Evolutionary conservation across 1,139 yeast genomes (phyloP), one percentile per base, ranked within the genome.

Genomic region (Kurtzmaniella natalensis): DNA sequence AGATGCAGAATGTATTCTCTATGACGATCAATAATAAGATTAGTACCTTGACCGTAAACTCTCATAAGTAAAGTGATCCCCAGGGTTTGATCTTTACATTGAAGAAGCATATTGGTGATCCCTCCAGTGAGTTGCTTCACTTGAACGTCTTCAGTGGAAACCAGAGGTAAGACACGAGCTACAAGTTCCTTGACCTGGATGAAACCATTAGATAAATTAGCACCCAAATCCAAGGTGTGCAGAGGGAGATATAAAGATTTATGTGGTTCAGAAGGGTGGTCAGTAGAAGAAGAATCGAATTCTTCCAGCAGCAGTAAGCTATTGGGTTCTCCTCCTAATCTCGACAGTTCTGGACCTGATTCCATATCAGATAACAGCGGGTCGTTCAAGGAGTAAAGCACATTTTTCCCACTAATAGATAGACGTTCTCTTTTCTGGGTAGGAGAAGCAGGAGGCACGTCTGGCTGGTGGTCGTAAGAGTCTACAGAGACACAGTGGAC

Each of bases 21-120:
- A 46, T 81, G 82, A 43, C 94, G 64, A 53, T 83, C 88, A 28
- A 84, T 84, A 37, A 84, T 81, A 25, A 80, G 61, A 39, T 72
- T 73, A 0, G 94, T 84, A 13, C 89, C 89, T 37, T 76, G 74
- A 7, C 94, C 94, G 46, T 83, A 84, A 0, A 84, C 81, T 38
- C 94, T 63, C 41, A 82, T 78, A 27, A 84, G 64, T 2, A 81
- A 79, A 5, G 59, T 59, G 37, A 66, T 68, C 9, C 41, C 41
- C 8, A 43, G 37, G 9, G 39, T 34, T 5, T 45, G 38, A 37
- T 64, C 60, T 21, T 55, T 54, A 39, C 83, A 81, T 30, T 76
- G 68, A 24, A 81, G 56, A 35, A 82, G 70, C 77, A 78, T 77
- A 53, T 84, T 84, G 17, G 94, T 84, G 53, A 84, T 83, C 7